These are phyloP conservation scores for Aspergillus leporis DNA, from an alignment of 495 filamentous ascomycete genomes.

Conservation along the genomic window DNA sequence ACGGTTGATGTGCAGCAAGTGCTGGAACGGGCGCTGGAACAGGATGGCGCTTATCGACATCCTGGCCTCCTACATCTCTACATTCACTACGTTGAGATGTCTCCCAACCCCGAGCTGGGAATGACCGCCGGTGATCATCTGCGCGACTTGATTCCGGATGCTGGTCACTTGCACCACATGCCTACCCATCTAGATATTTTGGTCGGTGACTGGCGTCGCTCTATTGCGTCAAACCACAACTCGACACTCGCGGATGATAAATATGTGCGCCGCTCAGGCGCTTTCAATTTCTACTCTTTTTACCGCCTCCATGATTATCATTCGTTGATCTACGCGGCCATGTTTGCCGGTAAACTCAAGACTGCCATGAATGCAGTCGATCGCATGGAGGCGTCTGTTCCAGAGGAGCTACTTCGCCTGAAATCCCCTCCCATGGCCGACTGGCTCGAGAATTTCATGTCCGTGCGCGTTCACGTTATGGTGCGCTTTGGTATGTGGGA, in stretches of 20 bases:
- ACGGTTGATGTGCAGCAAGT: conserved; percentile 58
- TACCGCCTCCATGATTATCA: conserved; percentile 66
- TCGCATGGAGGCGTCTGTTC: conserved; percentile 52
- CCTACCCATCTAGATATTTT: conserved; percentile 66
- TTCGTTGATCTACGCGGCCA: conserved; percentile 65
- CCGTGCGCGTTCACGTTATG: conserved; percentile 59
- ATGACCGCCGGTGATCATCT: conserved; percentile 55
- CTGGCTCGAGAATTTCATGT: conserved; percentile 62
- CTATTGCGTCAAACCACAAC: conserved; percentile 55
- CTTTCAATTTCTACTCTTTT: conserved; percentile 62
- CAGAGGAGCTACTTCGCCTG: conserved; percentile 54
- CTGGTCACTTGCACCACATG: conserved; percentile 68
- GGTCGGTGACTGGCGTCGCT: conserved; percentile 60
- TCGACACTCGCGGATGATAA: conserved; percentile 59
- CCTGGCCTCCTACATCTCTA: conserved; percentile 66
- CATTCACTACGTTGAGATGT: conserved; percentile 74
- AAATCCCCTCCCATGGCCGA: conserved; percentile 62
- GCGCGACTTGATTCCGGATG: conserved; percentile 60
- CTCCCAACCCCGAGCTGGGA: conserved; percentile 54
- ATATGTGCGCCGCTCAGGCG: conserved; percentile 48
- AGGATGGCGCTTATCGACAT: conserved; percentile 38
- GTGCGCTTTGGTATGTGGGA: conserved; percentile 66
- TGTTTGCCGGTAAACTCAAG: conserved; percentile 61
- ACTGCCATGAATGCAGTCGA: conserved; percentile 52
- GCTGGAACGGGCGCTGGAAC: conserved; percentile 52